Conservation (phyloP, 768 basidiomycete genomes). For the Mycena rebaudengoi region DNA sequence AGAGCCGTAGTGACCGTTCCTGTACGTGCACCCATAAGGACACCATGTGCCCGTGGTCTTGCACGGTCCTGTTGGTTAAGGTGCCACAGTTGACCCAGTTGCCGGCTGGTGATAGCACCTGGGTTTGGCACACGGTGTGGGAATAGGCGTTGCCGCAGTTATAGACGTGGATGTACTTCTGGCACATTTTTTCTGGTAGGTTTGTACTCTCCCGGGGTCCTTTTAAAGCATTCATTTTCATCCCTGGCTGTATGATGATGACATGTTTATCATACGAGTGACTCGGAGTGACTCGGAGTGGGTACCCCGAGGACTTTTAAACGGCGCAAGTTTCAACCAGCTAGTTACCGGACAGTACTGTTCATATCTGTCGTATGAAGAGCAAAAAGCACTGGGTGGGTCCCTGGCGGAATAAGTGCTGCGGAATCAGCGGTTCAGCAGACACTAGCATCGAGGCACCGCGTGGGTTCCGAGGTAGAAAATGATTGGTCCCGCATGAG, state of each 20-base stretch:
- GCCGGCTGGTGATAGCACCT: not conserved
- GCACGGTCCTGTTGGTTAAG: not conserved
- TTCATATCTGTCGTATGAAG: too few relatives aligned
- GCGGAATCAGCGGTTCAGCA: too few relatives aligned
- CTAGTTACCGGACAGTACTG: too few relatives aligned
- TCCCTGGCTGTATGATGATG: not conserved
- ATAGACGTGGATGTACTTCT: not conserved
- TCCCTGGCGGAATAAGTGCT: too few relatives aligned
- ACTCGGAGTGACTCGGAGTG: too few relatives aligned
- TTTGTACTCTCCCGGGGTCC: not conserved
- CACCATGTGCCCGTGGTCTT: not conserved
- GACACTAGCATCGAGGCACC: not conserved
- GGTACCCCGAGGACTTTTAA: not conserved
- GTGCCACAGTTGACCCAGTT: not conserved
- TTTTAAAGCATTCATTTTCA: not conserved
- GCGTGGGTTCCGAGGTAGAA: too few relatives aligned
- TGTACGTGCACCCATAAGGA: not conserved
- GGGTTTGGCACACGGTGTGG: not conserved
- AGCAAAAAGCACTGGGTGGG: too few relatives aligned
- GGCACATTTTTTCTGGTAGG: not conserved
- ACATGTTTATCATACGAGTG: not conserved
- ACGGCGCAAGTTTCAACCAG: not conserved
- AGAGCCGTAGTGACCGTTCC: not conserved
- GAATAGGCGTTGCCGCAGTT: not conserved
- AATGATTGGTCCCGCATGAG: too few relatives aligned